A percentile compares a stretch with the other conserved stretches of the same genome.
Evolutionary conservation across 2,329 filamentous ascomycete species (phyloP).

Genomic region (Anthostomella pinea): DNA sequence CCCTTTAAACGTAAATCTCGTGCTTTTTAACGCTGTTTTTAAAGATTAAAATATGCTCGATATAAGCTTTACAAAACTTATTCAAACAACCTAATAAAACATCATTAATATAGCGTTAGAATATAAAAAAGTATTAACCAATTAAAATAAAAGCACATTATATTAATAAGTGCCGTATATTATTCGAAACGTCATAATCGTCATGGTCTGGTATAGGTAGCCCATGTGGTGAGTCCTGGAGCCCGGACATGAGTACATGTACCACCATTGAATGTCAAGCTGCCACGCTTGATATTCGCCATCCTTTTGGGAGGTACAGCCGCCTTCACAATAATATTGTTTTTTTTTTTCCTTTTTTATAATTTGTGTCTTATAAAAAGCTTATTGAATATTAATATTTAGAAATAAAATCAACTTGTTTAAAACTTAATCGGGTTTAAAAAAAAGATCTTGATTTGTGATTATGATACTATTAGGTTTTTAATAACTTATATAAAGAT

Average conservation of each 20-base stretch:
- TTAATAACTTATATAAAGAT: background rate
- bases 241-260: no score
- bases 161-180: background rate
- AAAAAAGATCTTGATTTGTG: no score
- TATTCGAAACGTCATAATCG: background rate
- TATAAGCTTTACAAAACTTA: background rate
- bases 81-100: background rate
- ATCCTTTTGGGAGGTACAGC: no score
- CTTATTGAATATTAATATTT: background rate
- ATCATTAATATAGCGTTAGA: background rate
- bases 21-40: background rate
- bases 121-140: background rate
- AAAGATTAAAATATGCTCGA: background rate
- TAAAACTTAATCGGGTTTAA: background rate
- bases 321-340: no score
- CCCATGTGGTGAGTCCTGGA: no score
- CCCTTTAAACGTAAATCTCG: no score
- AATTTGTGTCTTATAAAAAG: background rate
- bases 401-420: background rate
- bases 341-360: no score
- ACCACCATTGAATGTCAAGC: no score
- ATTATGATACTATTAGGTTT: background rate
- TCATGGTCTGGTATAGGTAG: no score
- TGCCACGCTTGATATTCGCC: no score
- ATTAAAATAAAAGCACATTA: no score